Base-by-base conservation (phyloP, 2,329 filamentous ascomycete species). In the Davidsoniella virescens region DNA sequence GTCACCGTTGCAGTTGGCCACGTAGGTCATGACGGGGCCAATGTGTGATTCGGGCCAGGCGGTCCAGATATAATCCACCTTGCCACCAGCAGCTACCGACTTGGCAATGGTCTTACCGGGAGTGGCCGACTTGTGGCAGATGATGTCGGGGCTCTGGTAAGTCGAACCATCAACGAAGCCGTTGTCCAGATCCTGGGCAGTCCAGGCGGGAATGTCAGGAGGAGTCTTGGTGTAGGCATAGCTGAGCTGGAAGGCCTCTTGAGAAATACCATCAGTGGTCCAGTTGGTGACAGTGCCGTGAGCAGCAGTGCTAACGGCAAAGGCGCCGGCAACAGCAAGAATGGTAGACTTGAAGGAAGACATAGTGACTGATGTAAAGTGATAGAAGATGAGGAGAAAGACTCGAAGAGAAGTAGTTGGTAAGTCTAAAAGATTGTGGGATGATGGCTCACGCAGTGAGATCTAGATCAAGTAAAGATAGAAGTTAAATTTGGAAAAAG, bases 1-100 rank as follows among this genome's bases (percentile, higher is more conserved):
- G 60, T 77, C 70, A 18, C 71, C 75, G 33, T 67, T 65, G 63
- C 75, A 78, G 57, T 69, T 69, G 50, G 79, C 79, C 14, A 82
- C 64, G 65, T 82, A 82, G 61, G 72, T 72, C 55, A 82, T 69
- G 57, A 82, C 71, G 7, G 78, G 78, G 0, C 72, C 67, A 33
- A 65, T 55, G 59, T 72, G 70, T 5, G 59, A 61, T 1, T 62
- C 62, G 37, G 67, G 66, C 69, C 68, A 71, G 1, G 55, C 57
- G 23, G 56, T 62, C 68, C 68, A 71, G 45, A 64, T 59, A 48
- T 70, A 57, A 26, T 56, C 63, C 47, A 71, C 59, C 52, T 59
- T 62, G 54, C 63, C 62, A 7, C 68, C 68, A 23, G 68, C 67
- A 2, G 59, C 49, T 6, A 70, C 63, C 1, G 58, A 59, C 17